Evolutionary conservation across 1,139 yeast species (phyloP).

Genomic region (Yarrowia galli): DNA sequence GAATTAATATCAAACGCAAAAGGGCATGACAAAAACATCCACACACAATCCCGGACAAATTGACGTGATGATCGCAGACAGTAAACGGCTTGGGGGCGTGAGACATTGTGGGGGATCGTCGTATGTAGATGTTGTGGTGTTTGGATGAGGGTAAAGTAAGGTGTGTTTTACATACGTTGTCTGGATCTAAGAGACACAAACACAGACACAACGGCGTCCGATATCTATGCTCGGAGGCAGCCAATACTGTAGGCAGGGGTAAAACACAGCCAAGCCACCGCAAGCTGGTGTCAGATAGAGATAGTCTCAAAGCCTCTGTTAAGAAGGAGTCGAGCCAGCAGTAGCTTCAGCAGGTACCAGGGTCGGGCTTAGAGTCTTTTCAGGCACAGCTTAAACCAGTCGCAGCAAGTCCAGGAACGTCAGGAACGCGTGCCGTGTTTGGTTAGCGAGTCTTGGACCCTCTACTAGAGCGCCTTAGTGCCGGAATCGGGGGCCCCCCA

Average conservation of each 20-base stretch:
- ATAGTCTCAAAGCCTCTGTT: not conserved
- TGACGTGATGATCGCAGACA: not conserved
- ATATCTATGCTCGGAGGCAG: no score
- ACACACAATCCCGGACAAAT: not conserved
- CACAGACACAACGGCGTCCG: no score
- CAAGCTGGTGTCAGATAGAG: not conserved
- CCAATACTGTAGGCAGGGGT: conserved; percentile 1
- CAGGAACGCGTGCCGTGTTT: conserved; percentile 32
- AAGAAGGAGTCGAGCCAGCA: not conserved
- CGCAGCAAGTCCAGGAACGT: conserved; percentile 16
- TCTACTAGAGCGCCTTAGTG: not conserved
- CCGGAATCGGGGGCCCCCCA: conserved; percentile 8
- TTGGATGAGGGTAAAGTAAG: no score
- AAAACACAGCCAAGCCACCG: not conserved
- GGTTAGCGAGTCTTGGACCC: conserved; percentile 2
- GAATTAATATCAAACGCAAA: not conserved
- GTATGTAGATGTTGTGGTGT: no score
- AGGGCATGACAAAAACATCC: no score
- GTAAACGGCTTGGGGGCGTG: not conserved
- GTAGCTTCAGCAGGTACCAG: conserved; percentile 19
- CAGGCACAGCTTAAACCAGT: not conserved
- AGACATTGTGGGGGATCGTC: conserved; percentile 1
- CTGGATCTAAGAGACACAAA: no score
- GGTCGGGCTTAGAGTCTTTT: not conserved
- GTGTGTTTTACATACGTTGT: no score